Base-by-base conservation (phyloP, 805 yeast genomes). In the Candida germanica region DNA sequence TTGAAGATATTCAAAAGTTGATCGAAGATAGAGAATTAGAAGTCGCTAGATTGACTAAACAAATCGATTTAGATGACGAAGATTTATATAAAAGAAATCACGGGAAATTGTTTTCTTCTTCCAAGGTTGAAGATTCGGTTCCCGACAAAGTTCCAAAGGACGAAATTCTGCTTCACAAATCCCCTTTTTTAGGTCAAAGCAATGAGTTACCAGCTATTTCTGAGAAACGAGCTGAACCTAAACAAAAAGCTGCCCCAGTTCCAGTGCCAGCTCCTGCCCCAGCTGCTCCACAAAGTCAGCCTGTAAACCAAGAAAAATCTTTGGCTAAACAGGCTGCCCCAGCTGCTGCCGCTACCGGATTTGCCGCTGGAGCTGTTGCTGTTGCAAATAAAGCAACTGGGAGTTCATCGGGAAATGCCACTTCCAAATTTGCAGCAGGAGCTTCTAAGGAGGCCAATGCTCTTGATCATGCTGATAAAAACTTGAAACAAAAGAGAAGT, bases 21-120 rank as follows among this genome's bases (percentile, higher is more conserved):
- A 61, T 61, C 35, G 60, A 53, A 29, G 59, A 54, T 10, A 46
- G 65, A 36, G 64, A 62, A 39, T 45, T 52, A 26, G 66, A 62
- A 42, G 61, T 58, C 26, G 50, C 58, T 1, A 47, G 45, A 15
- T 58, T 61, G 37, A 41, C 64, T 13, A 54, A 53, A 37, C 62
- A 58, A 42, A 56, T 60, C 31, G 63, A 59, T 42, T 47, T 48
- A 30, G 66, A 58, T 42, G 65, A 57, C 29, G 44, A 44, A 11
- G 64, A 57, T 25, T 54, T 57, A 34, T 40, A 37, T 31, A 22
- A 26, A 4, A 19, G 11, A 11, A 34, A 46, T 5, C 32, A 33
- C 15, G 41, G 42, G 3, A 33, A 35, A 15, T 31, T 43, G 11
- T 33, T 18, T 26, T 33, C 42, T 18, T 29, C 38, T 11, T 19